phyloP scores from a whole-genome alignment of 208 protist genomes.

The Herpetomonas samuelpessoai region DNA sequence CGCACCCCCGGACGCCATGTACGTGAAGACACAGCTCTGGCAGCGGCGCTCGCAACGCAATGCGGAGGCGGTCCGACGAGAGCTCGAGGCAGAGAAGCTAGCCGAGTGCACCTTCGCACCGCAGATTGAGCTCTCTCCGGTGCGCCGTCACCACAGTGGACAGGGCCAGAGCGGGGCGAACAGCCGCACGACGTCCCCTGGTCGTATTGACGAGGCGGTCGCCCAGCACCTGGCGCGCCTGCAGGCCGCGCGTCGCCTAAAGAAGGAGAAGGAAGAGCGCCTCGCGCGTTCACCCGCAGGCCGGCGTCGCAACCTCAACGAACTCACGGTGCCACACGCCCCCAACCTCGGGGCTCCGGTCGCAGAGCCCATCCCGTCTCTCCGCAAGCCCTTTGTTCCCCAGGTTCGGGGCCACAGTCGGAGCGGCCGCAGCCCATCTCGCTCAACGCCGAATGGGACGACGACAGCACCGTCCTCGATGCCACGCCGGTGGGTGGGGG shows the following conservation, averaged over 20 bases:
- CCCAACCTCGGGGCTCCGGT: slow-evolving; percentile 31
- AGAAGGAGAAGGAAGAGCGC: slow-evolving; percentile 27
- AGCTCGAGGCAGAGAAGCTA: slow-evolving; percentile 21
- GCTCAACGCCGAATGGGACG: no score
- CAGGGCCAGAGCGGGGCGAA: background rate
- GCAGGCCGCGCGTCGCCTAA: slow-evolving; percentile 29
- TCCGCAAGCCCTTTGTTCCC: slow-evolving; percentile 43
- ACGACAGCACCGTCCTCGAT: no score
- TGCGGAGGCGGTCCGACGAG: slow-evolving; percentile 17
- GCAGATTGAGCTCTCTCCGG: slow-evolving; percentile 8
- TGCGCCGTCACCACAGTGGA: background rate
- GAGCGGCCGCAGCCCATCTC: background rate
- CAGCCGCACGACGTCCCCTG: background rate
- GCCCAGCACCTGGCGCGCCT: slow-evolving; percentile 33
- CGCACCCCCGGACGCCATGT: slow-evolving; percentile 40
- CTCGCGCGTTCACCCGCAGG: background rate
- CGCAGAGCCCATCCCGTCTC: slow-evolving; percentile 37
- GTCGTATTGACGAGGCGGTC: slow-evolving; percentile 21
- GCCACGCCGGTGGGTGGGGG: background rate
- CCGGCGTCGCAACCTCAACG: background rate
- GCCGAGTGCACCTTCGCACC: slow-evolving; percentile 51
- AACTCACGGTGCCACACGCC: slow-evolving; percentile 31
- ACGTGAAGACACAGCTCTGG: slow-evolving; percentile 58
- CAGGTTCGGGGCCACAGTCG: background rate
- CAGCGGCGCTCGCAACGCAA: slow-evolving; percentile 21